phyloP scores from a whole-genome alignment of 2,329 filamentous ascomycete genomes.

The Rasamsonia emersonii region DNA sequence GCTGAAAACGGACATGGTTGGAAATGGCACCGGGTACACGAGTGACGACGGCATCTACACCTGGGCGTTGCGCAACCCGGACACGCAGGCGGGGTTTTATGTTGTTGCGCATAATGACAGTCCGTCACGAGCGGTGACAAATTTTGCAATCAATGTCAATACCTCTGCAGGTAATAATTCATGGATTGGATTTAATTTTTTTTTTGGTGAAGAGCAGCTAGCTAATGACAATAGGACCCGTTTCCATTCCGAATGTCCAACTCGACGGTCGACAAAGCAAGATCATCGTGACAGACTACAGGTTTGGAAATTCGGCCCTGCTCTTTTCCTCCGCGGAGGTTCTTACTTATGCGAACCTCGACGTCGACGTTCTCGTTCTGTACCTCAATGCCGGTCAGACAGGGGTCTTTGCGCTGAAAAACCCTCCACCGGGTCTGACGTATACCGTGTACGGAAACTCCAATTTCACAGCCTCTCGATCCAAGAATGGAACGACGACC shows the following conservation, averaged over 20 bases:
- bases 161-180: slow-evolving; percentile 42
- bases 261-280: slow-evolving; percentile 46
- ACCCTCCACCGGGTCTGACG: slow-evolving; percentile 20
- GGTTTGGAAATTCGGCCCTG: slow-evolving; percentile 38
- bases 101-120: slow-evolving; percentile 41
- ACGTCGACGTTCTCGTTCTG: slow-evolving; percentile 39
- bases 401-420: slow-evolving; percentile 44
- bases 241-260: slow-evolving; percentile 36
- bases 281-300: slow-evolving; percentile 47
- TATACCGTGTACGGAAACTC: slow-evolving; percentile 36
- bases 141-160: slow-evolving; percentile 40
- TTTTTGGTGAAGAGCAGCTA: not conserved
- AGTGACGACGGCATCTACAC: slow-evolving; percentile 37
- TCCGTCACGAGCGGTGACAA: slow-evolving; percentile 35
- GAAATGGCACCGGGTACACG: slow-evolving; percentile 46
- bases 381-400: slow-evolving; percentile 43
- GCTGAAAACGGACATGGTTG: slow-evolving; percentile 45
- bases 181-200: slow-evolving; percentile 24
- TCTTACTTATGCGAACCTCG: slow-evolving; percentile 35
- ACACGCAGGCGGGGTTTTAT: slow-evolving; percentile 44
- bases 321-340: slow-evolving; percentile 47
- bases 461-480: slow-evolving; percentile 21
- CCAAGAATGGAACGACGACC: slow-evolving; percentile 19
- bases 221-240: slow-evolving; percentile 9
- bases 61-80: slow-evolving; percentile 45